These are phyloP conservation scores for Colletotrichum lini DNA, from an alignment of 2,329 filamentous ascomycete species.

Conservation along the genomic window DNA sequence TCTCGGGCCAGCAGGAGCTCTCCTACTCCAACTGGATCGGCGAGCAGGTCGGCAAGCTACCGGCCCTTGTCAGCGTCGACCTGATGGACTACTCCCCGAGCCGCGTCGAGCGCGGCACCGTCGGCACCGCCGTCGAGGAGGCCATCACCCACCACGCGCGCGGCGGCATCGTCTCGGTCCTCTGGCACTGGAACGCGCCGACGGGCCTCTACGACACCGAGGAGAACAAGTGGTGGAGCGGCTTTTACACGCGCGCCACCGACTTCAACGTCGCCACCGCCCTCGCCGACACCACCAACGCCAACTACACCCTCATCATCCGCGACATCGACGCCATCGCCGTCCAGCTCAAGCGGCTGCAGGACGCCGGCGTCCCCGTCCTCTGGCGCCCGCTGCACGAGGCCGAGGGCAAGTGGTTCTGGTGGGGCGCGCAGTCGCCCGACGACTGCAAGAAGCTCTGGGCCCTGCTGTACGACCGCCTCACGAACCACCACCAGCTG, in stretches of 20 bases:
- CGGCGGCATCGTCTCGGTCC: conserved; percentile 62
- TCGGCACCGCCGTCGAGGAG: conserved; percentile 60
- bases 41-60: conserved; percentile 61
- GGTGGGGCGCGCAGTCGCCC: conserved; percentile 65
- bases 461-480: conserved; percentile 58
- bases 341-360: conserved; percentile 59
- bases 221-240: conserved; percentile 62
- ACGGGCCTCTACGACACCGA: conserved; percentile 61
- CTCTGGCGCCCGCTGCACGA: conserved; percentile 65
- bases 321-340: conserved; percentile 64
- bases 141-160: conserved; percentile 59
- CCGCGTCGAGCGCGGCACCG: conserved; percentile 58
- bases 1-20: conserved; percentile 64
- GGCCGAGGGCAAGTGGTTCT: conserved; percentile 66
- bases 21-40: conserved; percentile 59
- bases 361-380: conserved; percentile 60
- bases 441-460: conserved; percentile 62
- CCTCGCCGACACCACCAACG: conserved; percentile 56
- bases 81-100: conserved; percentile 65
- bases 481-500: conserved; percentile 59
- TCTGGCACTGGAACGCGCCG: conserved; percentile 66
- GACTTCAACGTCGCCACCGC: conserved; percentile 62
- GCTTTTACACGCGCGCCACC: conserved; percentile 65
- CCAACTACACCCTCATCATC: conserved; percentile 63
- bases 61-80: conserved; percentile 61